phyloP scores from a whole-genome alignment of 2,329 filamentous ascomycete species.

The Talaromyces sp. region DNA sequence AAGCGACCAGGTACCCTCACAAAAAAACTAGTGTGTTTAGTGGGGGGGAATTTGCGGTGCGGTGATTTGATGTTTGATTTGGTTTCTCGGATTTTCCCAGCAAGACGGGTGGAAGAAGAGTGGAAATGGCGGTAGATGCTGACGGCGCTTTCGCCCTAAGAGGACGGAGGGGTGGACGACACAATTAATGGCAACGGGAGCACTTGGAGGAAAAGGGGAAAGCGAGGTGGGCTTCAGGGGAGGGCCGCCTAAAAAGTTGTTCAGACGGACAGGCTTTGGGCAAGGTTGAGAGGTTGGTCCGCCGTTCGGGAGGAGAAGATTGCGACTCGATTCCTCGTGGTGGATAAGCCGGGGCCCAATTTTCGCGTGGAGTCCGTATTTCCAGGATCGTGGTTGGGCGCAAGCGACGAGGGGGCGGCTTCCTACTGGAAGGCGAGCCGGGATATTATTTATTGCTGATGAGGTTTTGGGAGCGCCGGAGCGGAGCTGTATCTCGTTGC shows the following conservation, averaged over 20 bases:
- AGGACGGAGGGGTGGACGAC: constrained; percentile 20
- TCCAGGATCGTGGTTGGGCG: constrained; percentile 12
- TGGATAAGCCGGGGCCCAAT: constrained; percentile 25
- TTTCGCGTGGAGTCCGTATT: constrained; percentile 22
- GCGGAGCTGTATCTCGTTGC: constrained; percentile 13
- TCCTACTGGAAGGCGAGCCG: constrained; percentile 11
- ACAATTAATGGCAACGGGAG: constrained; percentile 17
- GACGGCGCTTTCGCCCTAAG: constrained; percentile 21
- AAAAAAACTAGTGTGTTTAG: not conserved
- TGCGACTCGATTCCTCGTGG: constrained; percentile 28
- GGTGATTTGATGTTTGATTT: not conserved
- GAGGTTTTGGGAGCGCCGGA: constrained; percentile 2
- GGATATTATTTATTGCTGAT: constrained; percentile 9
- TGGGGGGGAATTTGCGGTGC: not conserved
- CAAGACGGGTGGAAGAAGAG: constrained; percentile 10
- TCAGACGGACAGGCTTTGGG: constrained; percentile 6
- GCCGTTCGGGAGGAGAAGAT: constrained; percentile 20
- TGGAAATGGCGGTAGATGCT: constrained; percentile 16
- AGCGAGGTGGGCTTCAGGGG: constrained; percentile 16
- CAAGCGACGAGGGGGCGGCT: constrained; percentile 8
- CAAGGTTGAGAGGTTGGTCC: not conserved
- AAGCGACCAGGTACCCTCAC: not conserved
- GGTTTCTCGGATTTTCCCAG: not conserved
- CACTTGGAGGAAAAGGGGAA: constrained; percentile 18
- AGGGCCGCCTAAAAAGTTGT: constrained; percentile 24